Evolutionary conservation across 768 basidiomycete genomes (phyloP).

Genomic region (Termitomyces sp.): DNA sequence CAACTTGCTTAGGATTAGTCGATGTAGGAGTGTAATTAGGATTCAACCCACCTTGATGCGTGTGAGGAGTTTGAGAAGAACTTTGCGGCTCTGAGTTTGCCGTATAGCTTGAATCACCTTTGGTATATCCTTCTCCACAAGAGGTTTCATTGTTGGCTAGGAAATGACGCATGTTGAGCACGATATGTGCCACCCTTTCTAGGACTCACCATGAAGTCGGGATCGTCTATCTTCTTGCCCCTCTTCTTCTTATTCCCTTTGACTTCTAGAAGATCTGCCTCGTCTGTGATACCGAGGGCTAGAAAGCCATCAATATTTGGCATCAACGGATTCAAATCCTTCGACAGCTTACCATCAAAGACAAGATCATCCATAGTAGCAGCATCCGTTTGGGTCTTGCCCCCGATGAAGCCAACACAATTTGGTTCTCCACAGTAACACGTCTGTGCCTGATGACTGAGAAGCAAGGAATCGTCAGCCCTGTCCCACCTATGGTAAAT

Average conservation of each 20-base stretch:
- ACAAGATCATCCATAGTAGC: conserved; percentile 92
- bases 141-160: conserved; percentile 73
- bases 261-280: conserved; percentile 74
- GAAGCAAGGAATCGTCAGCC: not conserved
- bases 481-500: not conserved
- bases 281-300: conserved; percentile 94
- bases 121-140: conserved; percentile 76
- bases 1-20: conserved; percentile 43
- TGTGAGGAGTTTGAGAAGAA: conserved; percentile 77
- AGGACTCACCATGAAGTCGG: conserved; percentile 70
- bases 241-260: conserved; percentile 95
- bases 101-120: conserved; percentile 90
- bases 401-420: conserved; percentile 94
- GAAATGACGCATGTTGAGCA: not conserved
- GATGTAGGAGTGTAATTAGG: not conserved
- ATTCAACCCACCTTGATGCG: conserved; percentile 66
- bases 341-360: conserved; percentile 65
- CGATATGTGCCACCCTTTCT: not conserved
- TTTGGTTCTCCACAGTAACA: conserved; percentile 96
- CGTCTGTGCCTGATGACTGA: conserved; percentile 86
- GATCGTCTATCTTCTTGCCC: conserved; percentile 87
- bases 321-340: not conserved
- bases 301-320: not conserved
- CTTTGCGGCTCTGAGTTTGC: conserved; percentile 78
- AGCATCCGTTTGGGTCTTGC: conserved; percentile 97